phyloP scores from a whole-genome alignment of 768 basidiomycete genomes.

The Boletus vinaceobasis region DNA sequence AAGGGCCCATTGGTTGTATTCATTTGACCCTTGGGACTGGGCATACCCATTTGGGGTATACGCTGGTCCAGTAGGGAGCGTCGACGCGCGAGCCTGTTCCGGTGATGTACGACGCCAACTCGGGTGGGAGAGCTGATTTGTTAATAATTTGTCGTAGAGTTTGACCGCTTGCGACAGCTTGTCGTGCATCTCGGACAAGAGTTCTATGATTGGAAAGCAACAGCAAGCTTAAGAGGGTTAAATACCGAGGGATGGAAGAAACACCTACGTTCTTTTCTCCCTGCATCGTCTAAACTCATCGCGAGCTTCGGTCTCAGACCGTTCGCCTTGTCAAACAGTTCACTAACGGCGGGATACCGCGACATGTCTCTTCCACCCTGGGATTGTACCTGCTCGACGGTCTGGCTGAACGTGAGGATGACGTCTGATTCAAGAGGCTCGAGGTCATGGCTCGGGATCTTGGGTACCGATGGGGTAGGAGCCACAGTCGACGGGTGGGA shows the following conservation, averaged over 20 bases:
- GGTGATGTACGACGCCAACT: conserved; percentile 47
- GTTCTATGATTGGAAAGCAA: conserved; percentile 44
- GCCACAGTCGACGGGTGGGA: conserved; percentile 41
- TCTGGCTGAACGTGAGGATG: conserved; percentile 88
- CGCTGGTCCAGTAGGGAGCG: conserved; percentile 27
- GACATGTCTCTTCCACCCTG: conserved; percentile 77
- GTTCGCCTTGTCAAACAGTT: conserved; percentile 81
- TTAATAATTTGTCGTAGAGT: conserved; percentile 84
- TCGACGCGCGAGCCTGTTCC: conserved; percentile 18
- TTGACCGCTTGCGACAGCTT: conserved; percentile 91
- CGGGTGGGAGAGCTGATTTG: conserved; percentile 75
- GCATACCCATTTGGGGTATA: conserved; percentile 31
- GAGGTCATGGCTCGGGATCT: conserved; percentile 76
- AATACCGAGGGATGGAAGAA: conserved; percentile 1
- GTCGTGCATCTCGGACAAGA: conserved; percentile 90
- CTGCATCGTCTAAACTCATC: conserved; percentile 79
- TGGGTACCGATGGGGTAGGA: conserved; percentile 40
- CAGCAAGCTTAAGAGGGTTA: background rate
- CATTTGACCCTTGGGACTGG: conserved; percentile 21
- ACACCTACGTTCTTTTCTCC: conserved; percentile 76
- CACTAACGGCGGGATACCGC: conserved; percentile 78
- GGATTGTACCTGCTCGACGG: conserved; percentile 77
- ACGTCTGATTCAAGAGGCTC: conserved; percentile 78
- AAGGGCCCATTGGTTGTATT: conserved; percentile 34
- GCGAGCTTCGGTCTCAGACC: conserved; percentile 77